Percentiles rank a stretch among this genome's conserved stretches.
phyloP scores from a whole-genome alignment of 139 green algal species.

The Chlorella sorokiniana region DNA sequence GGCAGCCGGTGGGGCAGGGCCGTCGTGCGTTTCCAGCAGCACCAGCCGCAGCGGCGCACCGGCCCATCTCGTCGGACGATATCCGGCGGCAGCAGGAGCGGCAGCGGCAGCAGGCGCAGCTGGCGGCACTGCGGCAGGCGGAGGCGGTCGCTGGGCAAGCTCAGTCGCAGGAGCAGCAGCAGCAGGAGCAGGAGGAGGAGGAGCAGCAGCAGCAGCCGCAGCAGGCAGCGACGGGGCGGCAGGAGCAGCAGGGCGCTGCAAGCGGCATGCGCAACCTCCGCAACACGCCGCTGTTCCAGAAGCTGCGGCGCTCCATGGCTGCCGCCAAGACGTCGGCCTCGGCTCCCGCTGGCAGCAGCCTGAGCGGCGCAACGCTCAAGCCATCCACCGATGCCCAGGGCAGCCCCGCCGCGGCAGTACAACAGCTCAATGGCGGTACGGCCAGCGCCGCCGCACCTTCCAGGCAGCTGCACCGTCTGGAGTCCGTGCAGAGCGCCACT shows the following conservation, averaged over 20 bases:
- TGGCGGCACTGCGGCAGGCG: neutral
- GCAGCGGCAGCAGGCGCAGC: neutral
- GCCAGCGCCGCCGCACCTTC: too few species aligned
- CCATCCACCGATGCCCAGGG: too few species aligned
- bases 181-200: neutral
- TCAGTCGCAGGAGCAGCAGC: neutral
- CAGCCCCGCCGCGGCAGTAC: too few species aligned
- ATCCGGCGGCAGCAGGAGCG: neutral
- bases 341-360: neutral
- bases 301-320: neutral
- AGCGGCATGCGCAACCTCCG: neutral
- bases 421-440: too few species aligned
- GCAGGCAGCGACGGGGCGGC: neutral
- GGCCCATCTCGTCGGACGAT: neutral
- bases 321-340: neutral
- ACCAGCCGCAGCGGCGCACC: neutral
- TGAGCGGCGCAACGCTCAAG: too few species aligned
- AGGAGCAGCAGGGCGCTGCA: too few species aligned
- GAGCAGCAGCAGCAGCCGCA: neutral
- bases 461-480: too few species aligned
- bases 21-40: neutral
- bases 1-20: too few species aligned
- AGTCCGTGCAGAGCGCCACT: too few species aligned
- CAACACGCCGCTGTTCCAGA: neutral
- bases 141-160: neutral